Evolutionary conservation across 352 stramenopile genomes (phyloP).

Genomic region (Globisporangium nagaii): DNA sequence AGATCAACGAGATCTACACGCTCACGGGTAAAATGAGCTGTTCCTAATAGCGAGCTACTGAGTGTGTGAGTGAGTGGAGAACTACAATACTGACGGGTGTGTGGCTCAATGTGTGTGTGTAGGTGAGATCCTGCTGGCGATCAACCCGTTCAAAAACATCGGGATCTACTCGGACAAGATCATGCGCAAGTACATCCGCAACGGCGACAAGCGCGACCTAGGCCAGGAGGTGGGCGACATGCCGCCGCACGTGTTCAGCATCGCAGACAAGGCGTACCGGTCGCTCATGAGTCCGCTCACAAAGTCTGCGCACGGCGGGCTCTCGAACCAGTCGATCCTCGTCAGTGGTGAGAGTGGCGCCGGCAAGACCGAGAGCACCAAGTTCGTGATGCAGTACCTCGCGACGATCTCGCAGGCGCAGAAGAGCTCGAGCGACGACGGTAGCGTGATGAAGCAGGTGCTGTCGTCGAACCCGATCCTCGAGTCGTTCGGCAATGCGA

Average conservation of each 20-base stretch:
- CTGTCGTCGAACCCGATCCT: slow-evolving; percentile 97
- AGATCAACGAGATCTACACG: slow-evolving; percentile 93
- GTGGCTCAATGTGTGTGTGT: not conserved
- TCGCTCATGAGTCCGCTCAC: slow-evolving; percentile 62
- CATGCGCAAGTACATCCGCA: slow-evolving; percentile 83
- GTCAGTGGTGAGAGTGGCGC: slow-evolving; percentile 91
- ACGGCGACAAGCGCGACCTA: slow-evolving; percentile 66
- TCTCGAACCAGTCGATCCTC: slow-evolving; percentile 88
- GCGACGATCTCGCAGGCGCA: slow-evolving; percentile 81
- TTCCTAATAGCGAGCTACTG: too few species aligned
- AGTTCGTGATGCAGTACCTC: slow-evolving; percentile 95
- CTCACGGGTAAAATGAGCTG: slow-evolving; percentile 32
- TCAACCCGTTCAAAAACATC: slow-evolving; percentile 87
- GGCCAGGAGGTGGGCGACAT: slow-evolving; percentile 67
- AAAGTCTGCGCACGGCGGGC: slow-evolving; percentile 19
- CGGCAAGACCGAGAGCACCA: slow-evolving; percentile 97
- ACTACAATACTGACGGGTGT: not conserved
- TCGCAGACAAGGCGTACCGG: slow-evolving; percentile 87
- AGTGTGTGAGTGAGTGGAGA: not conserved
- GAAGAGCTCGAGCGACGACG: slow-evolving; percentile 29
- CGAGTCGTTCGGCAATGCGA: slow-evolving; percentile 98
- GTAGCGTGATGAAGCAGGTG: slow-evolving; percentile 88
- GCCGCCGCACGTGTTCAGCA: slow-evolving; percentile 89
- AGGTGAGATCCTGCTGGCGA: slow-evolving; percentile 79
- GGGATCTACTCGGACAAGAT: slow-evolving; percentile 86